Conservation (phyloP, 2,329 filamentous ascomycete genomes). For the Apiospora hydei region DNA sequence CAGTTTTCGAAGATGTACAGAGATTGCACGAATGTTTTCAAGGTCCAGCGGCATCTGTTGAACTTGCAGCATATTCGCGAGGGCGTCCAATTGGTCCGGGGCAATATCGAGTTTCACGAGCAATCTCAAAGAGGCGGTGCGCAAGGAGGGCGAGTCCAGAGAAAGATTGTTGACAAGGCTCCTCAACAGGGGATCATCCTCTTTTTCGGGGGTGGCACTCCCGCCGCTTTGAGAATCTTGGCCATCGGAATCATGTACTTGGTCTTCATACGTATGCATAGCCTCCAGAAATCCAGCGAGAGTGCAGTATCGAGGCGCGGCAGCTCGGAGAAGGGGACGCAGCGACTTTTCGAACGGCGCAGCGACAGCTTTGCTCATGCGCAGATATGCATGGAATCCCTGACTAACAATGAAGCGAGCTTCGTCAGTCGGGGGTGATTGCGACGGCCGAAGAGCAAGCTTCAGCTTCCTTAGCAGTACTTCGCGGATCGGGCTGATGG, state of each 20-base stretch:
- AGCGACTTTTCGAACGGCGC: conserved; percentile 65
- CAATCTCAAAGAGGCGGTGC: conserved; percentile 76
- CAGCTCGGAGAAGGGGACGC: conserved; percentile 70
- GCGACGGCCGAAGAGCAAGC: conserved; percentile 68
- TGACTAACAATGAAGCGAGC: conserved; percentile 77
- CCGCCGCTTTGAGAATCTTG: conserved; percentile 41
- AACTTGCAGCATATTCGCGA: conserved; percentile 75
- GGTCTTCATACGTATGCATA: conserved; percentile 61
- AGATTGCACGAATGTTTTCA: conserved; percentile 77
- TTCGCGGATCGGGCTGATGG: conserved; percentile 70
- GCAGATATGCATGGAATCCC: conserved; percentile 76
- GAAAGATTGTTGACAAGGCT: conserved; percentile 77
- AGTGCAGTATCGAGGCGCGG: conserved; percentile 70
- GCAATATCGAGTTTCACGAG: conserved; percentile 66
- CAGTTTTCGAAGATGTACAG: conserved; percentile 86
- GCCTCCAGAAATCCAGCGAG: conserved; percentile 72
- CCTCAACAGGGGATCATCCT: conserved; percentile 67
- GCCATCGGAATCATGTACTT: conserved; percentile 36
- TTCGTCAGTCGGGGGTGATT: conserved; percentile 65
- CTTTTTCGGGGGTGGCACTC: conserved; percentile 55
- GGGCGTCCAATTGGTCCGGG: conserved; percentile 56
- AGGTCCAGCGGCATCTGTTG: conserved; percentile 82
- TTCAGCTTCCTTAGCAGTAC: conserved; percentile 71
- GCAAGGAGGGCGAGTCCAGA: conserved; percentile 76
- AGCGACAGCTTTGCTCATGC: conserved; percentile 64